Evolutionary conservation across 2,329 filamentous ascomycete species (phyloP).

Genomic region (Talaromyces atroroseus): DNA sequence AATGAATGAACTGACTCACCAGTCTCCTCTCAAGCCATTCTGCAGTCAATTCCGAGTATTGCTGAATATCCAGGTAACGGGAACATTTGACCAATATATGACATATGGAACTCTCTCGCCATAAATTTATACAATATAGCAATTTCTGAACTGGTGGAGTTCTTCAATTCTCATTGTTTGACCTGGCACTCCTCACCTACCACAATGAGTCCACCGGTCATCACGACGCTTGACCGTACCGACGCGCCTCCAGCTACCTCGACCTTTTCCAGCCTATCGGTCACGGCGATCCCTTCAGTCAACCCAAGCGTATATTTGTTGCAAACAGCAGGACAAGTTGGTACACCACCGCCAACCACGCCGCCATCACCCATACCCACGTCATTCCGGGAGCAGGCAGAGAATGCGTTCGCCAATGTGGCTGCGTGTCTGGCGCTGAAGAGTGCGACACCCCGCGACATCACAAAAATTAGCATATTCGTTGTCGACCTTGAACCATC

Average conservation of each 20-base stretch:
- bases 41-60: neutral
- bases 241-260: neutral
- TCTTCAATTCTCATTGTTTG: neutral
- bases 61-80: too few relatives aligned
- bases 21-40: neutral
- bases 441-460: neutral
- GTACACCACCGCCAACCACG: neutral
- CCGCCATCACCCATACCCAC: neutral
- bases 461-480: neutral
- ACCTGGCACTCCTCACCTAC: neutral
- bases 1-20: neutral
- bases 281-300: neutral
- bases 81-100: neutral
- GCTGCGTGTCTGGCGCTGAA: neutral
- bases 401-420: neutral
- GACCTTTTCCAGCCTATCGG: neutral
- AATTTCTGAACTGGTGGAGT: too few relatives aligned
- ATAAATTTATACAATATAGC: too few relatives aligned
- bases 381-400: neutral
- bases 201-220: neutral
- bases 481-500: neutral
- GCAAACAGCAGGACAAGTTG: neutral
- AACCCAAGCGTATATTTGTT: neutral
- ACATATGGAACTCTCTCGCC: neutral
- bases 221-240: neutral